These are phyloP conservation scores for Bolboschoenus planiculmis DNA, from an alignment of 176 grass and related monocot genomes.

Conservation along the genomic window DNA sequence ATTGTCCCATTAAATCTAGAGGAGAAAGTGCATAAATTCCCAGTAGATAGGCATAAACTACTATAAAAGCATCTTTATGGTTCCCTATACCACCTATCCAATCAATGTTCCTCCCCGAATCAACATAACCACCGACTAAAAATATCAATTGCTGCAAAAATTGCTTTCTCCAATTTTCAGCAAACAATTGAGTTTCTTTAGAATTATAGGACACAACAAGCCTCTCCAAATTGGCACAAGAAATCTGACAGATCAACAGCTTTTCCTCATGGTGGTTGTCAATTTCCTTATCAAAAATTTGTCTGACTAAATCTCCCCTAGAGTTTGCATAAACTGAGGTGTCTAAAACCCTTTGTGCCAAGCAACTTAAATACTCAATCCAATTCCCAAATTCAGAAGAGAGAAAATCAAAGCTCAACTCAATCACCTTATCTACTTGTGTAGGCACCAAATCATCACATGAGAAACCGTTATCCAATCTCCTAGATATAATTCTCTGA, in stretches of 20 bases:
- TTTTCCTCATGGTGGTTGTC: slow-evolving; percentile 99
- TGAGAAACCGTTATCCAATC: slow-evolving; percentile 29
- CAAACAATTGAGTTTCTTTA: slow-evolving; percentile 30
- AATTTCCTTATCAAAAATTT: slow-evolving; percentile 97
- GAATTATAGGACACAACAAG: slow-evolving; percentile 40
- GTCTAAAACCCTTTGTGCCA: slow-evolving; percentile 56
- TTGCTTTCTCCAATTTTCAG: slow-evolving; percentile 49
- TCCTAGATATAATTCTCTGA: slow-evolving; percentile 54
- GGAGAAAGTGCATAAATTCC: slow-evolving; percentile 55
- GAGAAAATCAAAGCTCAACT: slow-evolving; percentile 67
- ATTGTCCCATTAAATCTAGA: slow-evolving; percentile 14
- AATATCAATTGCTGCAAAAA: slow-evolving; percentile 55
- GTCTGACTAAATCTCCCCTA: slow-evolving; percentile 64
- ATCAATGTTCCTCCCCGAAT: slow-evolving; percentile 51
- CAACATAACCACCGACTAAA: slow-evolving; percentile 43
- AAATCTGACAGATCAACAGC: slow-evolving; percentile 84
- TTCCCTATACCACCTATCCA: slow-evolving; percentile 95
- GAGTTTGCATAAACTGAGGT: slow-evolving; percentile 45
- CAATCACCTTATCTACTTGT: slow-evolving; percentile 93
- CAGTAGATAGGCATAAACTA: slow-evolving; percentile 65
- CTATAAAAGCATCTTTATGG: slow-evolving; percentile 81
- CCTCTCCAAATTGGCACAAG: slow-evolving; percentile 68
- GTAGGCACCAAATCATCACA: slow-evolving; percentile 55
- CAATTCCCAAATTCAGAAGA: slow-evolving; percentile 69
- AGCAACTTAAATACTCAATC: slow-evolving; percentile 58